Base-by-base conservation (phyloP, 2,329 filamentous ascomycete genomes). In the Fusarium veterinarium region DNA sequence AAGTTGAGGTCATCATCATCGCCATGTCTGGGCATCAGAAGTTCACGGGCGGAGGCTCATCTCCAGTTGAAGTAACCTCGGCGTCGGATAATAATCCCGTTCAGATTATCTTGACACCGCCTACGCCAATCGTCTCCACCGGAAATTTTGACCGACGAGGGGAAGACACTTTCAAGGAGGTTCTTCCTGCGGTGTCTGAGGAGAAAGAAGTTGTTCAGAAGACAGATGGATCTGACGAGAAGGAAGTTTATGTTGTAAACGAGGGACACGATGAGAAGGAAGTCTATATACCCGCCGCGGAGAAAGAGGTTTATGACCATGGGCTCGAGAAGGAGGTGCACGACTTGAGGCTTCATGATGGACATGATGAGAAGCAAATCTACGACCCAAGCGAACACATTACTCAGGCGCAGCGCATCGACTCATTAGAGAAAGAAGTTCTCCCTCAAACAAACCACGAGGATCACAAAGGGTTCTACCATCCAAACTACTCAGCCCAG, bases 21-120 rank as follows among this genome's bases (percentile, higher is more conserved):
- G 25, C 20, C 40, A 72, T 72, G 69, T 46, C 55, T 17, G 42
- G 23, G 10, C 35, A 40, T 2, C 61, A 25, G 30, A 14, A 59
- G 20, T 4, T 16, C 10, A 10, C 31, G 13, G 46, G 38, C 58
- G 37, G 44, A 30, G 23, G 33, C 10, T 52, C 46, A 20, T 35
- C 48, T 31, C 25, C 41, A n/a, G 25, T 23, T 12, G 30, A 44
- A 17, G 41, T 42, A n/a, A 16, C 45, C 1, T 44, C 52, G n/a
- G 12, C n/a, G 6, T n/a, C 35, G 14, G 30, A 42, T 6, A 46
- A 17, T 7, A 28, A 46, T 9, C 38, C 38, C 31, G 72, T 75
- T 37, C 44, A 63, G n/a, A 75, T 75, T 23, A 59, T 71, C 3
- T n/a, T 75, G 23, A 75, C 72, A 1, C 72, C 72, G 16, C 66